Base-by-base conservation (phyloP, 2,329 filamentous ascomycete species). In the Lasiodiplodia sp. region DNA sequence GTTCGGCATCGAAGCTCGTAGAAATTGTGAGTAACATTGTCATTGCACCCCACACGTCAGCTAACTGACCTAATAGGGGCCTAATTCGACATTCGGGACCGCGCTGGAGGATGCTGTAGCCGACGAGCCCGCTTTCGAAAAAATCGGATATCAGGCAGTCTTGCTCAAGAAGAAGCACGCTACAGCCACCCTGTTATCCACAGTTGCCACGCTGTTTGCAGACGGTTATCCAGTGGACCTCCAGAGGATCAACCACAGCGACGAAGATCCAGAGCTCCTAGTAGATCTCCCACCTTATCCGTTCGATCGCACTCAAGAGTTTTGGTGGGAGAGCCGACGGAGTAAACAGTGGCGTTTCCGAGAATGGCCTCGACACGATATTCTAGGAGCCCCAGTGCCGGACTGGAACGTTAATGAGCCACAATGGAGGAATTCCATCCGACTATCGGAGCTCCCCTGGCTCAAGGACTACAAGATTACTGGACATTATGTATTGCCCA, bases 391-490 rank as follows among this genome's bases (percentile, higher is more conserved):
- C 1, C 75, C 75, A 1, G 66, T 75, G 28, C 66, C 73, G 28
- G 80, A 82, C 68, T 74, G 74, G 51, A 69, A 73, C 11, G 69
- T 72, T 5, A 47, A 77, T 0, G 73, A 80, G 11, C 82, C 82
- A 0, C 65, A 70, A 0, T 87, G 82, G 82, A 73, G 82, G 0
- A 83, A 83, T 49, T 55, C 82, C 3, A 70, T 86, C 0, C 73
- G 76, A 1, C 66, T 81, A 1, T 74, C 75, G 0, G 78, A 85
- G 31, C 70, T 80, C 0, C 79, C 82, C 0, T 87, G 85, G 85
- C 66, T 86, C 2, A 70, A 71, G 0, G 81, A 84, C 55, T 83
- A 87, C 70, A 75, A 74, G 23, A 49, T 74, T 25, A 72, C 77
- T 55, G 70, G 70, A 10, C 51, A 28, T n/a, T 14, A 52, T 7